Percentiles rank a stretch among this genome's conserved stretches.
Conservation (phyloP, 176 grass and related monocot species). For the Puya raimondii region DNA sequence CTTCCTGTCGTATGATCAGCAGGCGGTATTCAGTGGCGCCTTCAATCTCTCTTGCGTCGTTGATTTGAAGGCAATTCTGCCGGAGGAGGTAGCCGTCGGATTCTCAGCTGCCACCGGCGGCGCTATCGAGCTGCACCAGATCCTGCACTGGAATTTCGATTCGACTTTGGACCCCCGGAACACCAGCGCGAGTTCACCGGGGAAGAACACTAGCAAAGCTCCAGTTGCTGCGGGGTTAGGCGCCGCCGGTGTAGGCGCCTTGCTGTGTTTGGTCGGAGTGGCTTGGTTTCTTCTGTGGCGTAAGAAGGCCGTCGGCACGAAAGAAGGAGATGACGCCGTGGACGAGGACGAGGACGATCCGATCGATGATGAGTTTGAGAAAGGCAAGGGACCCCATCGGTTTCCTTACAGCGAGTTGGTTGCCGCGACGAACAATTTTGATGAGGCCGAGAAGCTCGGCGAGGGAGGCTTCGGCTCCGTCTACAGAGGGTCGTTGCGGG, state of each 20-base stretch:
- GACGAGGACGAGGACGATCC: not conserved
- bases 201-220: not conserved
- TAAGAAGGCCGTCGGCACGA: not conserved
- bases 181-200: not conserved
- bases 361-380: too few relatives aligned
- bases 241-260: not conserved
- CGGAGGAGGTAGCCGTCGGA: slow-evolving; percentile 26
- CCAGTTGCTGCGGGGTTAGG: not conserved
- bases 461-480: slow-evolving; percentile 62
- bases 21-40: slow-evolving; percentile 11
- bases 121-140: slow-evolving; percentile 7
- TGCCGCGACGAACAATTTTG: too few relatives aligned
- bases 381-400: too few relatives aligned
- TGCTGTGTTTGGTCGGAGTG: slow-evolving; percentile 6
- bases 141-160: slow-evolving; percentile 43
- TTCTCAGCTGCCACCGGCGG: slow-evolving; percentile 57
- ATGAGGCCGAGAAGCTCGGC: slow-evolving; percentile 13
- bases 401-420: too few relatives aligned
- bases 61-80: slow-evolving; percentile 22
- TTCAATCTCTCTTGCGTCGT: not conserved
- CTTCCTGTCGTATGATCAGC: not conserved
- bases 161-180: slow-evolving; percentile 32
- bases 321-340: slow-evolving; percentile 10
- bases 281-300: not conserved
- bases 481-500: slow-evolving; percentile 33